phyloP scores from a whole-genome alignment of 495 filamentous ascomycete species.

The Lophium mytilinum region DNA sequence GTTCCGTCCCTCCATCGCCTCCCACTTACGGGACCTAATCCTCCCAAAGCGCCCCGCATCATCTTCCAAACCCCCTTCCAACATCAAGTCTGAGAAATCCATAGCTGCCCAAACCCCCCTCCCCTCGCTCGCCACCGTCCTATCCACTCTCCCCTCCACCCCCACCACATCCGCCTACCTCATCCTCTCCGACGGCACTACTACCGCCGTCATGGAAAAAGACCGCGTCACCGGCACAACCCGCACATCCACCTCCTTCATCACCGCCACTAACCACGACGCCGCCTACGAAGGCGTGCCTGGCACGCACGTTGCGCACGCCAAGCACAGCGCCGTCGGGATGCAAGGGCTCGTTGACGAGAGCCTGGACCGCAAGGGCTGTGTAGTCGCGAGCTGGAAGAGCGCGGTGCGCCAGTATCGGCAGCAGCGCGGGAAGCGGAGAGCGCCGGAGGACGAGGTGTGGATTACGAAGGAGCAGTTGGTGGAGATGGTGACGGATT shows the following conservation, averaged over 20 bases:
- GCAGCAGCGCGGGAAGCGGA: not conserved
- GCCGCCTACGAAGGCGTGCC: conserved; percentile 18
- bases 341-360: conserved; percentile 23
- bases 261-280: conserved; percentile 52
- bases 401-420: not conserved
- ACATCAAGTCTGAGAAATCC: conserved; percentile 17
- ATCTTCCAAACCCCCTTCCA: not conserved
- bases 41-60: conserved; percentile 24
- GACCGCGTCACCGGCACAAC: conserved; percentile 42
- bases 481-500: conserved; percentile 39
- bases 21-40: conserved; percentile 41
- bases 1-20: conserved; percentile 47
- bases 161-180: conserved; percentile 52
- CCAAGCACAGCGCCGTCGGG: conserved; percentile 17
- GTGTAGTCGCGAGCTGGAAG: conserved; percentile 15
- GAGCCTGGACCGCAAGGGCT: conserved; percentile 13
- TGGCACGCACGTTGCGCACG: conserved; percentile 15
- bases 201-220: conserved; percentile 48
- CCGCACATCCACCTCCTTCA: conserved; percentile 40
- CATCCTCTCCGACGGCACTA: conserved; percentile 43
- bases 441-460: conserved; percentile 4
- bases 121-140: conserved; percentile 17
- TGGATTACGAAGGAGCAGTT: conserved; percentile 30
- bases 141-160: conserved; percentile 28
- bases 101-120: not conserved